A percentile compares a stretch with the other conserved stretches of the same genome.
Evolutionary conservation across 257 asterid species (phyloP).

Genomic region (Forsythia viridissima): DNA sequence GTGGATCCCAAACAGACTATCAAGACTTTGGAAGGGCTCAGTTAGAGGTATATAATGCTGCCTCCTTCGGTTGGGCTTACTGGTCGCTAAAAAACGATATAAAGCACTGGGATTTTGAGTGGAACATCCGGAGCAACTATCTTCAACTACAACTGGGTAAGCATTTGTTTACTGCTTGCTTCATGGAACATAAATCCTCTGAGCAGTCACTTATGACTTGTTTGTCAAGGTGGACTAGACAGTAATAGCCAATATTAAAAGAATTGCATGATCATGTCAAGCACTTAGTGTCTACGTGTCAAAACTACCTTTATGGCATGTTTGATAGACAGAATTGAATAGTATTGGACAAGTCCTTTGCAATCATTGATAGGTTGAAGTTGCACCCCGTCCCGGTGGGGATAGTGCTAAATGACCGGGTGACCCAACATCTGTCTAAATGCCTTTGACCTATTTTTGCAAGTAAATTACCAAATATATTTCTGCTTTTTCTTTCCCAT

Average conservation of each 20-base stretch:
- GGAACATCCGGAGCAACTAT: constrained; percentile 66
- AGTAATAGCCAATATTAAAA: too few relatives aligned
- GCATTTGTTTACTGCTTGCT: constrained; percentile 1
- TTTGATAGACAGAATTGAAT: too few relatives aligned
- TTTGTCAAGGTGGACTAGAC: not conserved
- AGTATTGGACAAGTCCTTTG: too few relatives aligned
- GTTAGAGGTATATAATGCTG: constrained; percentile 61
- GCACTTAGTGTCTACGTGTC: not conserved
- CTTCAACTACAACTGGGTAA: constrained; percentile 63
- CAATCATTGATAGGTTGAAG: too few relatives aligned
- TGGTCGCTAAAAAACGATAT: constrained; percentile 70
- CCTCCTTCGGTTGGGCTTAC: constrained; percentile 83
- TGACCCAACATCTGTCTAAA: too few relatives aligned
- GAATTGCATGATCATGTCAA: not conserved
- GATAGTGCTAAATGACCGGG: too few relatives aligned
- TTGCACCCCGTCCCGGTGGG: too few relatives aligned
- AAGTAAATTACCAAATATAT: too few relatives aligned
- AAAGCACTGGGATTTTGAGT: constrained; percentile 86
- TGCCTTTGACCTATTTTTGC: too few relatives aligned
- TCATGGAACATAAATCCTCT: not conserved
- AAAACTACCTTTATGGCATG: too few relatives aligned
- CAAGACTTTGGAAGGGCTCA: constrained; percentile 75
- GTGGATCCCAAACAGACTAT: constrained; percentile 57
- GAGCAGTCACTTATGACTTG: not conserved
- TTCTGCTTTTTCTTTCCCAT: too few relatives aligned